A percentile compares a stretch with the other conserved stretches of the same genome.
phyloP scores from a whole-genome alignment of 805 yeast genomes.

The Yarrowia sp. region DNA sequence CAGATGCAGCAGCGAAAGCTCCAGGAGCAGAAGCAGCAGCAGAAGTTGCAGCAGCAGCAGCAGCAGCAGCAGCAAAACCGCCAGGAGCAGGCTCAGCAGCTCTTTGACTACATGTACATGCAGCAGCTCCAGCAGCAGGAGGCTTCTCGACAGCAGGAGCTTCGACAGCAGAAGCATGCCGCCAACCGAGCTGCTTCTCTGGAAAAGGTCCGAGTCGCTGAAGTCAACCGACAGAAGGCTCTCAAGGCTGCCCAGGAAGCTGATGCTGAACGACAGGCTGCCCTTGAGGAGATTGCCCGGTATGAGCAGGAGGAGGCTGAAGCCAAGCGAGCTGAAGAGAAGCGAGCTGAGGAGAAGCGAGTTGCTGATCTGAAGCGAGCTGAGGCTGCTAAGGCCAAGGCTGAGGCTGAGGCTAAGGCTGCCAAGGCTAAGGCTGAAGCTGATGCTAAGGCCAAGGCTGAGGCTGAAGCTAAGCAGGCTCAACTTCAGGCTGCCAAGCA shows the following conservation, averaged over 20 bases:
- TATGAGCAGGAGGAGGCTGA: neutral
- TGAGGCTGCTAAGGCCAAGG: neutral
- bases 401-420: neutral
- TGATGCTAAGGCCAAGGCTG: neutral
- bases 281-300: neutral
- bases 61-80: neutral
- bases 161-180: neutral
- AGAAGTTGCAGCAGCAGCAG: slow-evolving; percentile 4
- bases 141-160: neutral
- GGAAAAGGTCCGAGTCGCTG: slow-evolving; percentile 9
- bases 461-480: neutral
- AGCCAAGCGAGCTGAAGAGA: neutral
- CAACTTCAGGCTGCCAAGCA: neutral
- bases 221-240: neutral
- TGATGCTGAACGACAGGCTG: neutral
- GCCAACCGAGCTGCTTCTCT: neutral
- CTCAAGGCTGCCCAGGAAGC: neutral
- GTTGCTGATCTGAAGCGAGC: neutral
- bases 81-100: neutral
- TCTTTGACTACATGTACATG: neutral
- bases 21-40: neutral
- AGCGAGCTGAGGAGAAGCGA: neutral
- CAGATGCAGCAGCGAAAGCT: neutral
- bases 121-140: slow-evolving; percentile 6
- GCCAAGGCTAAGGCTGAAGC: neutral